These are phyloP conservation scores for Meyerozyma guilliermondii DNA, from an alignment of 1,139 yeast species.

Conservation along the genomic window DNA sequence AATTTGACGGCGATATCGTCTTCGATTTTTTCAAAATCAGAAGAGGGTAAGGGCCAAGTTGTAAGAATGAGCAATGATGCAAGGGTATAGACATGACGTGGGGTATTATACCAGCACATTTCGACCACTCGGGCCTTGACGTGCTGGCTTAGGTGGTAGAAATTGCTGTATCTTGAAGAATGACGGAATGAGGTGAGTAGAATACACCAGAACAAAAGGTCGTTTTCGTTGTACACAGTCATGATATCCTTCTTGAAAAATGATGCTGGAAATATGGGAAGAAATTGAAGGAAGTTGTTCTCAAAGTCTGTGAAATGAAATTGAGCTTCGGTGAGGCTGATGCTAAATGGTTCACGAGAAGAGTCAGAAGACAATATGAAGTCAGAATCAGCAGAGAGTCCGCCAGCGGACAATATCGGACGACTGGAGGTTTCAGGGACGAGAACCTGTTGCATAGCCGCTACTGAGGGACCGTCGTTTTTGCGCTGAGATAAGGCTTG, in stretches of 20 bases:
- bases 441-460: constrained; percentile 2
- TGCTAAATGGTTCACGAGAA: constrained; percentile 16
- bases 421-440: constrained; percentile 2
- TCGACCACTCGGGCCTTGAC: constrained; percentile 37
- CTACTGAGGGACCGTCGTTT: constrained; percentile 6
- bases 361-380: constrained; percentile 15
- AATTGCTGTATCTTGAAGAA: constrained; percentile 15
- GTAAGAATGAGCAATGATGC: constrained; percentile 38
- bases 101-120: constrained; percentile 43
- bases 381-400: constrained; percentile 7
- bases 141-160: constrained; percentile 26
- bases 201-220: constrained; percentile 40
- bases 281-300: constrained; percentile 26
- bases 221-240: constrained; percentile 26
- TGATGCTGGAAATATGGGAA: constrained; percentile 39
- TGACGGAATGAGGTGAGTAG: constrained; percentile 29
- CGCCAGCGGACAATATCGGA: constrained; percentile 9
- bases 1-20: constrained; percentile 37
- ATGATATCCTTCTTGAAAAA: constrained; percentile 24
- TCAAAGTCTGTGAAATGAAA: constrained; percentile 27
- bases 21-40: constrained; percentile 22
- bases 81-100: constrained; percentile 39
- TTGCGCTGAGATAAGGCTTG: constrained; percentile 16
- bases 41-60: constrained; percentile 44
- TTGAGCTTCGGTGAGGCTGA: constrained; percentile 25